These are phyloP conservation scores for Calonectria leucothoes DNA, from an alignment of 2,329 filamentous ascomycete genomes.

Conservation along the genomic window DNA sequence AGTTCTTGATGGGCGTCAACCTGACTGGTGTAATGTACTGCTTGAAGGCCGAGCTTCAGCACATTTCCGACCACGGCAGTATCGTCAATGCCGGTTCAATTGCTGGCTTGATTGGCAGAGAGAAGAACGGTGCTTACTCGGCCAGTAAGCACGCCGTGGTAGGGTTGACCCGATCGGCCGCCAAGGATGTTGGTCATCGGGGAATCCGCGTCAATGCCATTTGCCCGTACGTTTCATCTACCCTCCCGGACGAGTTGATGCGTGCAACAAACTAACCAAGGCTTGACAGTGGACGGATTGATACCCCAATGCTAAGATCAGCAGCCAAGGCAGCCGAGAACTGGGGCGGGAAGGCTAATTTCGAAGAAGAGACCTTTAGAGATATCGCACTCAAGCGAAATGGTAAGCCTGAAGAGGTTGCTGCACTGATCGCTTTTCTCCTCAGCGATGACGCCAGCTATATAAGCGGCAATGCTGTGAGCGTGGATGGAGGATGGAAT, in stretches of 20 bases:
- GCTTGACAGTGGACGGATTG: slow-evolving; percentile 38
- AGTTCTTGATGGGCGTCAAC: slow-evolving; percentile 44
- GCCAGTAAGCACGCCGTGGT: slow-evolving; percentile 47
- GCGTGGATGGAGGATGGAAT: slow-evolving; percentile 43
- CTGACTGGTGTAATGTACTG: slow-evolving; percentile 44
- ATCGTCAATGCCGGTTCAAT: slow-evolving; percentile 60
- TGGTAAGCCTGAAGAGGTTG: slow-evolving; percentile 42
- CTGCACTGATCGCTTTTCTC: slow-evolving; percentile 42
- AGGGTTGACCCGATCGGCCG: slow-evolving; percentile 44
- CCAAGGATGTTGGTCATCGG: slow-evolving; percentile 43
- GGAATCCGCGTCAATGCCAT: slow-evolving; percentile 45
- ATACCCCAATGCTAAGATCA: slow-evolving; percentile 44
- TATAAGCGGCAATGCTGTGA: slow-evolving; percentile 38
- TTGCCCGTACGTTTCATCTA: slow-evolving; percentile 38
- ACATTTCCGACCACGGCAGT: slow-evolving; percentile 53
- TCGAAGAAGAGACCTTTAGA: slow-evolving; percentile 24
- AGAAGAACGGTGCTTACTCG: slow-evolving; percentile 44
- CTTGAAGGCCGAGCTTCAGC: slow-evolving; percentile 42
- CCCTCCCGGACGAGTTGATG: neutral
- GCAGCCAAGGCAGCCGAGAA: slow-evolving; percentile 24
- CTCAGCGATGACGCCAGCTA: slow-evolving; percentile 44
- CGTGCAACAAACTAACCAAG: neutral
- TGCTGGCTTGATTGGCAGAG: slow-evolving; percentile 51
- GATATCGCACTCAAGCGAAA: slow-evolving; percentile 36
- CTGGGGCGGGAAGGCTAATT: slow-evolving; percentile 13